Evolutionary conservation across 176 grass and related monocot species (phyloP).

Genomic region (Areca catechu): DNA sequence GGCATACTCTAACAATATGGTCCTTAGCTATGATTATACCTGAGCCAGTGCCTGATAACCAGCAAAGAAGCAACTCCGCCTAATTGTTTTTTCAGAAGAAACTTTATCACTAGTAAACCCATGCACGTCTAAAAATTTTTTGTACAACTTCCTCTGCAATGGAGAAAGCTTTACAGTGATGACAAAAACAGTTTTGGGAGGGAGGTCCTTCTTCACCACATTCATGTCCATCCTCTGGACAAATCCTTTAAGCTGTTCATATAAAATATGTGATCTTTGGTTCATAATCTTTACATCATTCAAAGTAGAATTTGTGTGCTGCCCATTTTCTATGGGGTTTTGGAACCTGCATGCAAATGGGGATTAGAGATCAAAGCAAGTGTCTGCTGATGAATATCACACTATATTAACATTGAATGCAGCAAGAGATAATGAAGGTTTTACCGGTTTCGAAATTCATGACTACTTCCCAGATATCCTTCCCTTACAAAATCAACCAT

Average conservation of each 20-base stretch:
- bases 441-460: slow-evolving; percentile 96
- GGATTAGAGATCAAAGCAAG: slow-evolving; percentile 1
- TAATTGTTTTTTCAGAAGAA: slow-evolving; percentile 61
- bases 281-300: slow-evolving; percentile 98
- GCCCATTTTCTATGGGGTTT: slow-evolving; percentile 98
- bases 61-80: slow-evolving; percentile 72
- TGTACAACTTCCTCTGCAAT: slow-evolving; percentile 81
- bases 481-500: slow-evolving; percentile 99
- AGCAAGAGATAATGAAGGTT: neutral
- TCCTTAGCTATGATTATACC: slow-evolving; percentile 26
- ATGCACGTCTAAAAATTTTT: slow-evolving; percentile 87
- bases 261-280: slow-evolving; percentile 89
- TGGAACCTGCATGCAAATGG: slow-evolving; percentile 60
- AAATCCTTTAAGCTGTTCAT: slow-evolving; percentile 97
- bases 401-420: neutral
- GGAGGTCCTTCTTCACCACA: slow-evolving; percentile 96
- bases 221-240: slow-evolving; percentile 96
- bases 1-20: too few species aligned
- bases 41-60: slow-evolving; percentile 81
- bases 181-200: slow-evolving; percentile 96
- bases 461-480: slow-evolving; percentile 92
- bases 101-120: slow-evolving; percentile 55
- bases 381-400: too few species aligned
- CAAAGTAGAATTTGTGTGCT: slow-evolving; percentile 86
- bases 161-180: slow-evolving; percentile 90